phyloP scores from a whole-genome alignment of 2,329 filamentous ascomycete species.

The Sclerotinia nivalis region DNA sequence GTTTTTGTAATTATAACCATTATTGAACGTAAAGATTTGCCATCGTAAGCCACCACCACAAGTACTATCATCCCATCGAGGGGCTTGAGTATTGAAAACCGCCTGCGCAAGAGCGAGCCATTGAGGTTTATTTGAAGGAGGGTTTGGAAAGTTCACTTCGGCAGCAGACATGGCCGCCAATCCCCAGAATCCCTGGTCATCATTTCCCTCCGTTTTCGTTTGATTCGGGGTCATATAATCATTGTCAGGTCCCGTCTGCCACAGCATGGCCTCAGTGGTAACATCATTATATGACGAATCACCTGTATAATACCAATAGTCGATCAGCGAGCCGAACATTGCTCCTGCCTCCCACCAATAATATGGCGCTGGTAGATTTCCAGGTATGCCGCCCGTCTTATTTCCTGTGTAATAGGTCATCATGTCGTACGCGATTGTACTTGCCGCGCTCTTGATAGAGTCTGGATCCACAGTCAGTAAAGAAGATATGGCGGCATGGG shows the following conservation, averaged over 20 bases:
- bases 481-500: not conserved
- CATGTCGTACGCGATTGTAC: conserved; percentile 48
- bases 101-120: conserved; percentile 75
- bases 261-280: conserved; percentile 66
- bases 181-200: conserved; percentile 76
- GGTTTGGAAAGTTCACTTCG: conserved; percentile 64
- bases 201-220: conserved; percentile 68
- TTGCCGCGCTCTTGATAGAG: conserved; percentile 40
- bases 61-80: conserved; percentile 67
- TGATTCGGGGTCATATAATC: conserved; percentile 80
- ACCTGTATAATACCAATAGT: conserved; percentile 84
- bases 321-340: conserved; percentile 69
- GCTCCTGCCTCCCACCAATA: conserved; percentile 68
- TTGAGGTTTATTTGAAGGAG: conserved; percentile 56
- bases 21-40: conserved; percentile 84
- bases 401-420: conserved; percentile 56
- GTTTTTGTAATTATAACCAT: conserved; percentile 77
- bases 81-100: conserved; percentile 77
- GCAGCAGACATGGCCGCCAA: conserved; percentile 70
- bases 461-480: conserved; percentile 27
- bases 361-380: conserved; percentile 54
- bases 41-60: conserved; percentile 78
- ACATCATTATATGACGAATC: conserved; percentile 71
- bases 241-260: conserved; percentile 69
- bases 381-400: conserved; percentile 51